phyloP scores from a whole-genome alignment of 352 stramenopile genomes.

The Saprolegnia parasitica region DNA sequence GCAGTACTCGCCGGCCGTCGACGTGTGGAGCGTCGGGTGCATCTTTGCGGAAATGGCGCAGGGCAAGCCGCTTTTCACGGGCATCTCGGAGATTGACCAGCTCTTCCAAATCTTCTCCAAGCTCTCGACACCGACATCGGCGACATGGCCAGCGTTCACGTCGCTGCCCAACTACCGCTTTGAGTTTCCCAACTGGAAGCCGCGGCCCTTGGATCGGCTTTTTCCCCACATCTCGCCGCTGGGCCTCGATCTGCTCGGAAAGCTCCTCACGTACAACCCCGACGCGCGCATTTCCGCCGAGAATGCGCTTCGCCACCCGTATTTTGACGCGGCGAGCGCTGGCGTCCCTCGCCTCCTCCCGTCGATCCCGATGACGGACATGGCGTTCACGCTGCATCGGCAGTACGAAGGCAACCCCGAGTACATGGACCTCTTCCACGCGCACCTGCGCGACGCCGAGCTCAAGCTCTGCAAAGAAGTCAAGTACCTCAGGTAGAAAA shows the following conservation, averaged over 20 bases:
- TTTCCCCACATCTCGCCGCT: slow-evolving; percentile 58
- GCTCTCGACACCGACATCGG: slow-evolving; percentile 16
- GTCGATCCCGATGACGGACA: slow-evolving; percentile 75
- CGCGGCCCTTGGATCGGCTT: slow-evolving; percentile 60
- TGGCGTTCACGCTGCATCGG: slow-evolving; percentile 60
- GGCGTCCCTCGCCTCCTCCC: slow-evolving; percentile 38
- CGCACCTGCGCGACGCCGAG: slow-evolving; percentile 72
- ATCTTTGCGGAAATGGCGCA: slow-evolving; percentile 84
- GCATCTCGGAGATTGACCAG: slow-evolving; percentile 83
- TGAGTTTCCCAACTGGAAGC: slow-evolving; percentile 95
- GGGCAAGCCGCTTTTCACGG: slow-evolving; percentile 77
- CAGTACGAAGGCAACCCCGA: slow-evolving; percentile 44
- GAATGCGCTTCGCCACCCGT: slow-evolving; percentile 76
- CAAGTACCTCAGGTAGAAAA: slow-evolving; percentile 84
- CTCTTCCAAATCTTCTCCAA: slow-evolving; percentile 84
- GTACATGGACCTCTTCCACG: slow-evolving; percentile 74
- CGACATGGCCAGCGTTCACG: slow-evolving; percentile 27
- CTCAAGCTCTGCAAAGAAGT: slow-evolving; percentile 79
- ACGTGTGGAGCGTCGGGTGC: slow-evolving; percentile 83
- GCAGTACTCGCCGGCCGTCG: slow-evolving; percentile 80
- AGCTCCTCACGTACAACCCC: slow-evolving; percentile 75
- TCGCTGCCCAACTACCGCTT: slow-evolving; percentile 30
- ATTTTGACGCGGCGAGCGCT: slow-evolving; percentile 44
- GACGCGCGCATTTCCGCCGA: slow-evolving; percentile 69
- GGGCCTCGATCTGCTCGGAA: slow-evolving; percentile 62